Base-by-base conservation (phyloP, 1,139 yeast species). In the Taphrina flavorubra region DNA sequence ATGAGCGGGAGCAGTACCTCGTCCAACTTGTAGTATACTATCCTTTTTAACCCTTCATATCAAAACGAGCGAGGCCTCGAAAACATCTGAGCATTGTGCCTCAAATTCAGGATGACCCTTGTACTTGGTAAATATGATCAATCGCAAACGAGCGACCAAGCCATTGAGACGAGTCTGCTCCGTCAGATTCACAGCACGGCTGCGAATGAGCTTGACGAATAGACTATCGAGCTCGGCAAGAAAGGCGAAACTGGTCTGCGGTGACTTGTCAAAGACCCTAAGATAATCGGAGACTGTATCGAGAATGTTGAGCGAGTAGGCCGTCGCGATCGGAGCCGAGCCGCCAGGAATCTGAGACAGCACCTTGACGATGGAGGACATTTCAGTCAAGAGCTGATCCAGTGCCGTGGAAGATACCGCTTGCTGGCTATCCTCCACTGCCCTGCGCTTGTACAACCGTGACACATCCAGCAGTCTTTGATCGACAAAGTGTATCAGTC, bases 401-500 rank as follows among this genome's bases (percentile, higher is more conserved):
- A 61, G 49, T 7, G 57, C 58, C 13, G 25, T 20, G 10, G 51
- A 10, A 20, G 65, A 34, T 60, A 87, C 76, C 0, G 81, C 74
- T 49, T 78, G 77, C 59, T 79, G 79, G 49, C 70, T 69, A 16
- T 70, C 72, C 60, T 46, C 72, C 16, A 34, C 68, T 20, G 74
- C 73, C 64, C 86, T 81, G 75, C 87, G 89, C 40, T 90, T 86
- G 74, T 85, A 89, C 71, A 80, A 82, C 60, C 95, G 79, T 73
- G 88, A 92, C 1, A 90, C 81, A 25, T 79, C 77, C 72, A 87
- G 78, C 46, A 89, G 77, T 70, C 83, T 79, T 6, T 81, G 84
- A 74, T 90, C 96, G 14, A 88, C 77, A 73, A 86, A 88, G 56
- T 83, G 82, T 56, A 87, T 78, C 68, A 89, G 80, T 72, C 83